Evolutionary conservation across 768 basidiomycete species (phyloP).

Genomic region (Sutorius australiensis): DNA sequence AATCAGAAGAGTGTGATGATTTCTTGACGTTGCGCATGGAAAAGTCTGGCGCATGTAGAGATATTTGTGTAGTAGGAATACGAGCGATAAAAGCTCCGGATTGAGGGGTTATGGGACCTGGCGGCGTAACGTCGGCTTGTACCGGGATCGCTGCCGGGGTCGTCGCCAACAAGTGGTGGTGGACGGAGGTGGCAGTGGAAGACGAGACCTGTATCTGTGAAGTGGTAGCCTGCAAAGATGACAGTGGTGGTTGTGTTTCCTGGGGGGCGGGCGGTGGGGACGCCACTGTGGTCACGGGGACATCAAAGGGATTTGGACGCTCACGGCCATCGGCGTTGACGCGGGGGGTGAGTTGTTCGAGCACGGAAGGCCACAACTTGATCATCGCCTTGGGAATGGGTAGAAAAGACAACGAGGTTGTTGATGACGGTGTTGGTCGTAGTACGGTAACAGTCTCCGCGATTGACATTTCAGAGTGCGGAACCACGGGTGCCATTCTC

Average conservation of each 20-base stretch:
- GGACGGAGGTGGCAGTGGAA: conserved; percentile 17
- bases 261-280: conserved; percentile 18
- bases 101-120: conserved; percentile 46
- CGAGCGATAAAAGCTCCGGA: conserved; percentile 47
- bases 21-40: conserved; percentile 65
- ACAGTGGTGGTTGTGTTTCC: background rate
- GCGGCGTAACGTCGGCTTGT: conserved; percentile 37
- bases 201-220: conserved; percentile 12
- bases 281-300: conserved; percentile 32
- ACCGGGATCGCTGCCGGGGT: conserved; percentile 19
- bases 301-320: conserved; percentile 62
- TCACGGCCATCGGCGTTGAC: conserved; percentile 41
- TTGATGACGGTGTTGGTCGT: conserved; percentile 15
- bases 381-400: conserved; percentile 47
- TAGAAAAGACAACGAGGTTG: conserved; percentile 20
- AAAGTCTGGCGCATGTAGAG: conserved; percentile 84
- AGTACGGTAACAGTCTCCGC: conserved; percentile 2
- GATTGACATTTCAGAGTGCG: conserved; percentile 12
- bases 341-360: conserved; percentile 61
- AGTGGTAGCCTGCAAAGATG: background rate
- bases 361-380: conserved; percentile 59
- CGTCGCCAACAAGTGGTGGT: conserved; percentile 31
- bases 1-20: conserved; percentile 27
- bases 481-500: conserved; percentile 7
- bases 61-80: conserved; percentile 58